Base-by-base conservation (phyloP, 768 basidiomycete species). In the Amanita pallidorosea region DNA sequence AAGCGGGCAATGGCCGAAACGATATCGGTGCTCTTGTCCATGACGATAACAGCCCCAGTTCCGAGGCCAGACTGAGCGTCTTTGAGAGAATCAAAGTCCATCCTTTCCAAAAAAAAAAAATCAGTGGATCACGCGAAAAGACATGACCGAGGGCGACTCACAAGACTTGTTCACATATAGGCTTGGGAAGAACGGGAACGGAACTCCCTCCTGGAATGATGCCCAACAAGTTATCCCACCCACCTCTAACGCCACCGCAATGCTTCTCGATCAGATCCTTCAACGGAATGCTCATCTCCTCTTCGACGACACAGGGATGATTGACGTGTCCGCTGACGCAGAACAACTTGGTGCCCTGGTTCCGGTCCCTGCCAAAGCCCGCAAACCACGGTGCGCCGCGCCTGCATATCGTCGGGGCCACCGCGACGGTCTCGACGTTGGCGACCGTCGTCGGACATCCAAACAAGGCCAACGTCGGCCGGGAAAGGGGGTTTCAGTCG, bases 81-180 rank as follows among this genome's bases (percentile, higher is more conserved):
- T 66, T 94, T 95, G 55, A 98, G 76, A 5, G 95, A 97, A 68
- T 99, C 95, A 61, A 84, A 99, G 70, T 98, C 95, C 95, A 99
- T 98, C 53, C 27, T 27, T 27, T 7, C 3, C 6, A 5, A 23
- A 23, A 23, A 23, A n/a, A n/a, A n/a, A n/a, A n/a, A n/a, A n/a
- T n/a, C n/a, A n/a, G n/a, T n/a, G n/a, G n/a, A n/a, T n/a, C n/a
- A n/a, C n/a, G n/a, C n/a, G n/a, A n/a, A n/a, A n/a, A n/a, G n/a
- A n/a, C n/a, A 34, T 12, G 46, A 25, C 3, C 3, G n/a, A n/a
- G n/a, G n/a, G n/a, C n/a, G n/a, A 82, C 87, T 70, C 58, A 91
- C 87, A 99, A 72, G 35, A 94, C 95, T 64, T 91, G 85, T 46
- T 80, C 81, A 60, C 89, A 95, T 56, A 77, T 76, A 57, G 84